These are phyloP conservation scores for Eucommia ulmoides DNA, from an alignment of 257 asterid species.

Conservation along the genomic window DNA sequence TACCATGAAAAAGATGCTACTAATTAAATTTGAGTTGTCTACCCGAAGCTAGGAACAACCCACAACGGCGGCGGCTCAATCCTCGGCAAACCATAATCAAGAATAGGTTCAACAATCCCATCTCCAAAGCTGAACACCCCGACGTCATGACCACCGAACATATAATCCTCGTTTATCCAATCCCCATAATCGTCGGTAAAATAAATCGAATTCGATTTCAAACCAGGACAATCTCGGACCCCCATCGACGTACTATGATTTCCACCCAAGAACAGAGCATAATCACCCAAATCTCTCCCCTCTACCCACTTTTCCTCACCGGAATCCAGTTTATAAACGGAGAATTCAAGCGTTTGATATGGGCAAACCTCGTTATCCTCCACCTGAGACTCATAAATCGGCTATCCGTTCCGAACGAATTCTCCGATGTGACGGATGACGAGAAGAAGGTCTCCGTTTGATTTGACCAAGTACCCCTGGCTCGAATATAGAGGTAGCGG, in stretches of 20 bases:
- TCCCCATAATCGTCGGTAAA: constrained; percentile 34
- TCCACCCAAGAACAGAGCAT: constrained; percentile 24
- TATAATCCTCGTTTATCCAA: constrained; percentile 16
- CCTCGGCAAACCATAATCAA: constrained; percentile 6
- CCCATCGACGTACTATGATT: constrained; percentile 18
- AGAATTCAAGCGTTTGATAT: constrained; percentile 14
- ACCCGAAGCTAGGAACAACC: constrained; percentile 17
- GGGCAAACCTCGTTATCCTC: no score
- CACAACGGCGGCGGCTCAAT: constrained; percentile 21
- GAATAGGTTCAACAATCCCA: constrained; percentile 1
- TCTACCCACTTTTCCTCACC: constrained; percentile 7
- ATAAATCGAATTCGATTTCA: constrained; percentile 18
- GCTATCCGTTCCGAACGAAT: constrained; percentile 16
- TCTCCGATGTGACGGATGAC: constrained; percentile 24
- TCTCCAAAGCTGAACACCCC: constrained; percentile 17
- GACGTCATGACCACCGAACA: constrained; percentile 33
- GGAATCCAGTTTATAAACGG: constrained; percentile 14
- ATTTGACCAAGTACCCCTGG: constrained; percentile 15
- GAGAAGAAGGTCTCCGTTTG: constrained; percentile 3
- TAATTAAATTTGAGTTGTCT: no score
- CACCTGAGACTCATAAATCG: constrained; percentile 15
- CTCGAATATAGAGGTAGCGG: constrained; percentile 10
- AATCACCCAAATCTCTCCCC: constrained; percentile 9
- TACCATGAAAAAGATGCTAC: no score
- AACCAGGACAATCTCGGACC: not conserved